Conservation (phyloP, 441 rosid species). For the Bruguiera hainesii region DNA sequence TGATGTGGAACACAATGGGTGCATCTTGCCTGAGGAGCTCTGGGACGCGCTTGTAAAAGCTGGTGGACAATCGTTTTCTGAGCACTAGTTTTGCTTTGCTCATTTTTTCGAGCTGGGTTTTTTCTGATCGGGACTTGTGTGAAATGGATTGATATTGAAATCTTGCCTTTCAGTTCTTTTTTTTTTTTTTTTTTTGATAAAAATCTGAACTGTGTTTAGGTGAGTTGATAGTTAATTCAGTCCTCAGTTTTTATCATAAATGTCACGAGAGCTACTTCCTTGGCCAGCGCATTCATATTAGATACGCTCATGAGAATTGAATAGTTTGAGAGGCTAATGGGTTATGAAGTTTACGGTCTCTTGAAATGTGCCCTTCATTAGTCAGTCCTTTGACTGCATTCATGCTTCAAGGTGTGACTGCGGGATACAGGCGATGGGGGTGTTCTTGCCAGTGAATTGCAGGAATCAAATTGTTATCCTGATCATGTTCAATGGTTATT, state of each 20-base stretch:
- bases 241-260: too few relatives aligned
- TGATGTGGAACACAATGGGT: slow-evolving; percentile 93
- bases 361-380: neutral
- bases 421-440: neutral
- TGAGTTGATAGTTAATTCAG: too few relatives aligned
- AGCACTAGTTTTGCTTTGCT: neutral
- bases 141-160: too few relatives aligned
- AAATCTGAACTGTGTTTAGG: too few relatives aligned
- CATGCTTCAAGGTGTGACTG: neutral
- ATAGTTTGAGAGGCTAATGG: neutral
- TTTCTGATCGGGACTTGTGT: too few relatives aligned
- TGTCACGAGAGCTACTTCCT: too few relatives aligned
- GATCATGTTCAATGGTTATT: neutral
- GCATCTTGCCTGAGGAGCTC: slow-evolving; percentile 96
- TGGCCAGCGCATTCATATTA: too few relatives aligned
- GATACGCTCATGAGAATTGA: too few relatives aligned
- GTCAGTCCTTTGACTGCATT: slow-evolving; percentile 2
- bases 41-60: slow-evolving; percentile 93
- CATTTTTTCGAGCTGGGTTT: too few relatives aligned
- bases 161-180: too few relatives aligned
- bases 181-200: too few relatives aligned
- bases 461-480: neutral
- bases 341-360: neutral
- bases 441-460: neutral
- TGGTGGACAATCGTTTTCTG: slow-evolving; percentile 46